Percentiles rank a stretch among this genome's conserved stretches.
Conservation (phyloP, 495 filamentous ascomycete species). For the Schizothecium vesticola region DNA sequence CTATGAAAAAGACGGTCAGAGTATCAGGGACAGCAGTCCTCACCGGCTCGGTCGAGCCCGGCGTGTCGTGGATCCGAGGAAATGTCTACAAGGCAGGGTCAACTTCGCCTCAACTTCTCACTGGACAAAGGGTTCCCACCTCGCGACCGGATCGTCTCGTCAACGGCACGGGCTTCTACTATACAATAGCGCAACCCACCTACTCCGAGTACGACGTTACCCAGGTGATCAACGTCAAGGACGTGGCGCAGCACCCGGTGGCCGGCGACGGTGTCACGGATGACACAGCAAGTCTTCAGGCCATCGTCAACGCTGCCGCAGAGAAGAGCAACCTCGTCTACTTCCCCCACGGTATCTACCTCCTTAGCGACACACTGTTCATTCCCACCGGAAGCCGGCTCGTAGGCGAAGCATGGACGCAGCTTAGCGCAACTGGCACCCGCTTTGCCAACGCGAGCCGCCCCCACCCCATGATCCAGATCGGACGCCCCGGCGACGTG, state of each 20-base stretch:
- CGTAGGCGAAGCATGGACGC: conserved; percentile 31
- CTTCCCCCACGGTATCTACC: conserved; percentile 58
- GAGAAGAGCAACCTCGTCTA: conserved; percentile 47
- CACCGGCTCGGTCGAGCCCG: conserved; percentile 19
- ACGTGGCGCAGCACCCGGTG: conserved; percentile 25
- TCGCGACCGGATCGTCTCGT: conserved; percentile 28
- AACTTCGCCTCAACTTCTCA: not conserved
- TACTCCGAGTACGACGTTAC: conserved; percentile 38
- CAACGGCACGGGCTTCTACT: conserved; percentile 33
- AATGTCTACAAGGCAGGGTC: conserved; percentile 16
- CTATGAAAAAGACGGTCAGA: conserved; percentile 15
- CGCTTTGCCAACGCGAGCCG: conserved; percentile 45
- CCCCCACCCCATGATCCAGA: conserved; percentile 48
- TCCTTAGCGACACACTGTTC: conserved; percentile 51
- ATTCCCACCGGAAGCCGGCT: conserved; percentile 51
- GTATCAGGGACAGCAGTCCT: conserved; percentile 8
- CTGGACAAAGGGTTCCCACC: conserved; percentile 17
- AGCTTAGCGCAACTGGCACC: conserved; percentile 10
- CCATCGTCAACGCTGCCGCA: conserved; percentile 42
- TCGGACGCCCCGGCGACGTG: conserved; percentile 50
- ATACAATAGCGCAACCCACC: conserved; percentile 33
- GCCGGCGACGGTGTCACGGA: conserved; percentile 19
- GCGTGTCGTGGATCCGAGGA: conserved; percentile 20
- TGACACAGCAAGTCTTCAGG: conserved; percentile 44
- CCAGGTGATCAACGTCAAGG: conserved; percentile 49